Conservation (phyloP, 2,329 filamentous ascomycete species). For the Chaetomium strumarium region DNA sequence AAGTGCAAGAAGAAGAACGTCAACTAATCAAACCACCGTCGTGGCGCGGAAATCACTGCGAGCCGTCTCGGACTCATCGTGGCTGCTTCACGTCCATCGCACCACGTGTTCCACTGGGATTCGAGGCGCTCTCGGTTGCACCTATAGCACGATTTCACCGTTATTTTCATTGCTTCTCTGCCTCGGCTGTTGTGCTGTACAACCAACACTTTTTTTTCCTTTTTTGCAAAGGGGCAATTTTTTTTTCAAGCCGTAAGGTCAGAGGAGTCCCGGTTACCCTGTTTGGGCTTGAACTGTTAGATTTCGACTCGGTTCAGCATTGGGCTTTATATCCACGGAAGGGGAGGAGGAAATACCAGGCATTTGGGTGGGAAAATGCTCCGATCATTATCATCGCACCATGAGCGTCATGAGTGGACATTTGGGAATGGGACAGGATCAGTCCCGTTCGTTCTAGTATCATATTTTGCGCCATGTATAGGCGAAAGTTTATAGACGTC, state of each 20-base stretch:
- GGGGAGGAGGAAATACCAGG: slow-evolving; percentile 9
- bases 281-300: slow-evolving; percentile 6
- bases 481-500: neutral
- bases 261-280: neutral
- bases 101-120: neutral
- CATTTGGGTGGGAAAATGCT: neutral
- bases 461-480: neutral
- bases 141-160: too few relatives aligned
- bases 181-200: neutral
- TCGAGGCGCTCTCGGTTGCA: neutral
- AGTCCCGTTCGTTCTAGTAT: neutral
- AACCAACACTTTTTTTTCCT: slow-evolving; percentile 3
- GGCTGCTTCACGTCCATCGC: too few relatives aligned
- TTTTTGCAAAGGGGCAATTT: neutral
- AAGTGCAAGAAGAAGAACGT: slow-evolving; percentile 75
- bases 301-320: neutral
- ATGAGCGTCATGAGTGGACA: slow-evolving; percentile 6
- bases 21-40: slow-evolving; percentile 14
- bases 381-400: slow-evolving; percentile 2
- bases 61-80: too few relatives aligned
- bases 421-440: neutral
- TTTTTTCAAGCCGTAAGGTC: neutral
- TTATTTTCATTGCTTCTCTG: neutral
- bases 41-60: too few relatives aligned
- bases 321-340: neutral